Evolutionary conservation across 768 basidiomycete genomes (phyloP).

Genomic region (Lenzites betulinus): DNA sequence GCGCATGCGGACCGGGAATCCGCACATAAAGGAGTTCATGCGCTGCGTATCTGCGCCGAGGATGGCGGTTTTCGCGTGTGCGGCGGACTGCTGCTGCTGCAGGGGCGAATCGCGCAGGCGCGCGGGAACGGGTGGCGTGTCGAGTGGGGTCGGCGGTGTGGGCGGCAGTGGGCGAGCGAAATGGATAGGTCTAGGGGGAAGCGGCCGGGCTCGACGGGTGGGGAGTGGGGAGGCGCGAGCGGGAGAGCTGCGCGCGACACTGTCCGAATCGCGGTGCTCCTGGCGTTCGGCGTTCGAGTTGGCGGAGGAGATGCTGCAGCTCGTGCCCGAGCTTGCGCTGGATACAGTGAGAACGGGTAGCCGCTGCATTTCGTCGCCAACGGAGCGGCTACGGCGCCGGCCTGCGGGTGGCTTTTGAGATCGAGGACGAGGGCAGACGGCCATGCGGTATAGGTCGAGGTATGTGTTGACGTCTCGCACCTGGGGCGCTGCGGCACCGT

Average conservation of each 20-base stretch:
- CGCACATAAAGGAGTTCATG: constrained; percentile 24
- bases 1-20: constrained; percentile 18
- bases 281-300: background rate
- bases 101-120: constrained; percentile 1
- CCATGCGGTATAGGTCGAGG: constrained; percentile 31
- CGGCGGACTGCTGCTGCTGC: constrained; percentile 17
- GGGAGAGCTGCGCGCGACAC: constrained; percentile 8
- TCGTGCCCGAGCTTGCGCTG: constrained; percentile 12
- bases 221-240: background rate
- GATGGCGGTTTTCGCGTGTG: constrained; percentile 19
- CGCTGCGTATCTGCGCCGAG: constrained; percentile 23
- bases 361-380: constrained; percentile 16
- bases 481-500: constrained; percentile 16
- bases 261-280: background rate
- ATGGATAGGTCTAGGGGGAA: too few relatives aligned
- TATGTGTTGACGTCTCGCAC: constrained; percentile 25
- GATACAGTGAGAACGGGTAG: constrained; percentile 14
- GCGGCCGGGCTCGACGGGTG: too few relatives aligned
- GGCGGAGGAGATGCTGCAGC: constrained; percentile 8
- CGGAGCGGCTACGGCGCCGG: constrained; percentile 27
- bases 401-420: background rate
- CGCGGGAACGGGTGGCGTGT: background rate
- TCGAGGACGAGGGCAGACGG: constrained; percentile 6
- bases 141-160: constrained; percentile 1
- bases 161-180: background rate